A percentile compares a stretch with the other conserved stretches of the same genome.
These are phyloP conservation scores for Aspergillus hortae DNA, from an alignment of 2,329 filamentous ascomycete species.

Conservation along the genomic window DNA sequence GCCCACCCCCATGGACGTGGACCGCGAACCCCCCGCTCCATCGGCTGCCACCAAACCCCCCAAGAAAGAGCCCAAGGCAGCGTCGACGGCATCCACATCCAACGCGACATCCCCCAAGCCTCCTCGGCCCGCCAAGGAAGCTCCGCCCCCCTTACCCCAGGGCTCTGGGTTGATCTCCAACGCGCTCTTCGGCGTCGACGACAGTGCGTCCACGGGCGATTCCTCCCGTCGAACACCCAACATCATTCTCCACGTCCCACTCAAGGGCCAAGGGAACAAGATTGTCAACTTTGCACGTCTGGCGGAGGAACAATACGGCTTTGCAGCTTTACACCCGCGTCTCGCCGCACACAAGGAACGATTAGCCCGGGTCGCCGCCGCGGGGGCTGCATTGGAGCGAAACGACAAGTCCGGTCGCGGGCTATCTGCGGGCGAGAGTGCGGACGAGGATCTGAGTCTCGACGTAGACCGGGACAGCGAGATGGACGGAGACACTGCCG, in stretches of 20 bases:
- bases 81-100: slow-evolving; percentile 48
- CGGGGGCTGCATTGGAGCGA: slow-evolving; percentile 79
- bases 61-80: slow-evolving; percentile 39
- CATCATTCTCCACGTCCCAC: slow-evolving; percentile 78
- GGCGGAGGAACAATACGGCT: slow-evolving; percentile 90
- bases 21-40: slow-evolving; percentile 22
- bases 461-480: slow-evolving; percentile 73
- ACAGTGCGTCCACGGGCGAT: slow-evolving; percentile 37
- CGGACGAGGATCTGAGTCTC: slow-evolving; percentile 75
- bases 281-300: slow-evolving; percentile 94
- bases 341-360: slow-evolving; percentile 84
- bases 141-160: slow-evolving; percentile 53
- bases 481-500: slow-evolving; percentile 45
- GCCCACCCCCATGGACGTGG: slow-evolving; percentile 34
- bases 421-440: slow-evolving; percentile 69
- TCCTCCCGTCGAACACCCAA: slow-evolving; percentile 57
- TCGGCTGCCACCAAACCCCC: slow-evolving; percentile 24
- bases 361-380: slow-evolving; percentile 81
- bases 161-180: slow-evolving; percentile 64
- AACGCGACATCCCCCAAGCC: slow-evolving; percentile 56
- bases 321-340: slow-evolving; percentile 87
- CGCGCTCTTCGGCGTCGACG: slow-evolving; percentile 55
- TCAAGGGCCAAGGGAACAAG: slow-evolving; percentile 79
- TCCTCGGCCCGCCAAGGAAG: slow-evolving; percentile 50
- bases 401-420: slow-evolving; percentile 66